phyloP scores from a whole-genome alignment of 805 yeast species.

The Starmerella stigmatis region DNA sequence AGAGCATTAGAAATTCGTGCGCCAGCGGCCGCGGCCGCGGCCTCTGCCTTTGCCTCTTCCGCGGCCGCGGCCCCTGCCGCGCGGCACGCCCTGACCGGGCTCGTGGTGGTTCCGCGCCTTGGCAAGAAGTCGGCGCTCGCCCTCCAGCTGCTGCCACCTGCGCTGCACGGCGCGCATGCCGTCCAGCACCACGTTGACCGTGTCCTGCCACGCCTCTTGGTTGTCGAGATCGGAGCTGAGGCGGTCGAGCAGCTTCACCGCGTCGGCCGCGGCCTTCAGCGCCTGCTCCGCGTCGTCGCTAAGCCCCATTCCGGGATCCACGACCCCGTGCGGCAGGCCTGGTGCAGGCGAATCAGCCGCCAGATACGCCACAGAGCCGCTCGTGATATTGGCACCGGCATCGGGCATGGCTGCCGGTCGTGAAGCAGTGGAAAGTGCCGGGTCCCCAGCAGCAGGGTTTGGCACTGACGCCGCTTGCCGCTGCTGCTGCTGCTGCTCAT shows the following conservation, averaged over 20 bases:
- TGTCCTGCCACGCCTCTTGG: conserved; percentile 15
- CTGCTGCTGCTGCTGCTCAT: not conserved
- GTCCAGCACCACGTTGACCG: conserved; percentile 12
- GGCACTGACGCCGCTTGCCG: not conserved
- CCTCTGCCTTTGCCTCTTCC: conserved; percentile 24
- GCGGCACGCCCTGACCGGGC: not conserved
- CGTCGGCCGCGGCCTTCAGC: conserved; percentile 7
- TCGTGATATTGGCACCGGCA: not conserved
- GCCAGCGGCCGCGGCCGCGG: conserved; percentile 20
- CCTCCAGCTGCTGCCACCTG: conserved; percentile 19
- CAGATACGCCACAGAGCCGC: not conserved
- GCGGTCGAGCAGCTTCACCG: conserved; percentile 12
- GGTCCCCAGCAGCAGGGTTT: not conserved
- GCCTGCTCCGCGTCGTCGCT: conserved; percentile 7
- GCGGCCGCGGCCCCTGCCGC: conserved; percentile 18
- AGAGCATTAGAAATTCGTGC: not conserved
- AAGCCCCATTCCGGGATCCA: conserved; percentile 11
- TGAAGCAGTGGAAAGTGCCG: not conserved
- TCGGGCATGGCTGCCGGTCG: not conserved
- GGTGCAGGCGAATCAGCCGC: not conserved
- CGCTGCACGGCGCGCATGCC: conserved; percentile 18
- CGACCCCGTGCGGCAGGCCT: no score
- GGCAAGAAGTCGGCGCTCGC: conserved; percentile 12
- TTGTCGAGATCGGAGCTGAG: conserved; percentile 16
- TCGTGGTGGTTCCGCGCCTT: conserved; percentile 8